Base-by-base conservation (phyloP, 225 moss, liverwort and hornwort species). In the Rhytidiadelphus loreus region DNA sequence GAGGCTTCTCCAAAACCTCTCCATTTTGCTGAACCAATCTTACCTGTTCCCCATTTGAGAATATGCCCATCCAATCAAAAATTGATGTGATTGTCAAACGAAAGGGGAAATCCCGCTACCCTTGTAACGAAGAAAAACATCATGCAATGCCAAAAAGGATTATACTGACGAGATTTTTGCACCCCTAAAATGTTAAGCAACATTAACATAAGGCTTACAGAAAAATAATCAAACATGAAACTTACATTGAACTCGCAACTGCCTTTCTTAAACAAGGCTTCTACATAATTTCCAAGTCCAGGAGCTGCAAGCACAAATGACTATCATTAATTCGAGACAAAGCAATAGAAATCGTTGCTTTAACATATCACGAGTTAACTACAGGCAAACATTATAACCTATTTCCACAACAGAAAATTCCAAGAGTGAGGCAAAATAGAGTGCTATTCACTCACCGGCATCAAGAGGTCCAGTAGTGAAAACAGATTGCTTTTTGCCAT, bases 21-120 rank as follows among this genome's bases (percentile, higher is more conserved):
- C 96, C 98, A 91, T 98, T 98, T 89, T 95, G 96, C 84, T 96
- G 92, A 81, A 96, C 96, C 58, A 98, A 86, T 92, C 96, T 93
- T 64, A 92, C 91, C 95, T 96, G 88, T 90, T 87, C 35, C 64
- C 88, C 86, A 60, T 58, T 16, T 44, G 66, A 86, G 30, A 83
- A 65, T 24, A 89, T 59, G 44, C 48, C 81, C 91, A 91, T 77
- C 29, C 48, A 87, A 80, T 78, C 80, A 86, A 59, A 41, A 77
- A 58, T 58, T 77, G 58, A 64, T 57, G 64, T 33, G 25, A 86
- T 66, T 58, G 58, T 72, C 61, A 88, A 85, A 79, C 24, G 46
- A 26, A 83, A 50, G 35, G 13, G 32, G 8, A 84, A 86, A 90
- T 37, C 29, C 37, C 16, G 46, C 21, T 50, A 23, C 73, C 57